Percentiles rank a stretch among this genome's conserved stretches.
These are phyloP conservation scores for Apiotrichum domesticum DNA, from an alignment of 1,284 basidiomycete genomes.

Conservation along the genomic window DNA sequence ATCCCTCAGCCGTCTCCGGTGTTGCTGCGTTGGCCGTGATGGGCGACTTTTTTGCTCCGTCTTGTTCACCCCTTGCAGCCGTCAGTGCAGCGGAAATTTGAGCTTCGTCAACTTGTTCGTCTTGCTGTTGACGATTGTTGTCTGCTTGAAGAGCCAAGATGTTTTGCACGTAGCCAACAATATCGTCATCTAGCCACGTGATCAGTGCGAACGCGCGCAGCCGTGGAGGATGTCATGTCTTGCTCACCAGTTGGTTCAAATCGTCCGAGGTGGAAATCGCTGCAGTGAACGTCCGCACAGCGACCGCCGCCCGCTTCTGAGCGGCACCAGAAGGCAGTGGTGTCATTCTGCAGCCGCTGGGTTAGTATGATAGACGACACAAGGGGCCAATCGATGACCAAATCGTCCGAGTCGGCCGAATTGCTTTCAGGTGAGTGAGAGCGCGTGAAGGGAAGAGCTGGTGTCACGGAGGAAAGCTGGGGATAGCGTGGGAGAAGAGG, in stretches of 20 bases:
- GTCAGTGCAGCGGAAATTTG: slow-evolving; percentile 8
- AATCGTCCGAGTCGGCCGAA: background rate
- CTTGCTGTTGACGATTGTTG: background rate
- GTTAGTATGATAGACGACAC: slow-evolving; percentile 37
- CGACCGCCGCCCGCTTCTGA: slow-evolving; percentile 35
- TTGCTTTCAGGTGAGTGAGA: background rate
- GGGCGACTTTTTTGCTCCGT: background rate
- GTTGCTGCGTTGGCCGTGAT: background rate
- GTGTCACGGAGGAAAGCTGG: slow-evolving; percentile 15
- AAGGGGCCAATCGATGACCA: slow-evolving; percentile 23
- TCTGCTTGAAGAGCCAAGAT: slow-evolving; percentile 3
- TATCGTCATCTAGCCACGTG: slow-evolving; percentile 27
- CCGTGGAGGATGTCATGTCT: too few relatives aligned
- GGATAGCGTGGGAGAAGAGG: slow-evolving; percentile 34
- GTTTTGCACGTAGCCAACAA: slow-evolving; percentile 25
- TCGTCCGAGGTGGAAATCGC: slow-evolving; percentile 29
- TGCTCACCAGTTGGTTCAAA: slow-evolving; percentile 32
- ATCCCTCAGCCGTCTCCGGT: background rate
- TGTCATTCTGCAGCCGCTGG: slow-evolving; percentile 22
- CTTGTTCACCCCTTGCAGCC: slow-evolving; percentile 4
- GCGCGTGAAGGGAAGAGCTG: background rate
- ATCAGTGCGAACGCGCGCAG: slow-evolving; percentile 4
- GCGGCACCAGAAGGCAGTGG: slow-evolving; percentile 23
- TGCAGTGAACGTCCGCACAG: slow-evolving; percentile 34
- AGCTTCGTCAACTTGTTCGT: background rate